Evolutionary conservation across 805 yeast genomes (phyloP).

Genomic region (Pichia cephalocereana): DNA sequence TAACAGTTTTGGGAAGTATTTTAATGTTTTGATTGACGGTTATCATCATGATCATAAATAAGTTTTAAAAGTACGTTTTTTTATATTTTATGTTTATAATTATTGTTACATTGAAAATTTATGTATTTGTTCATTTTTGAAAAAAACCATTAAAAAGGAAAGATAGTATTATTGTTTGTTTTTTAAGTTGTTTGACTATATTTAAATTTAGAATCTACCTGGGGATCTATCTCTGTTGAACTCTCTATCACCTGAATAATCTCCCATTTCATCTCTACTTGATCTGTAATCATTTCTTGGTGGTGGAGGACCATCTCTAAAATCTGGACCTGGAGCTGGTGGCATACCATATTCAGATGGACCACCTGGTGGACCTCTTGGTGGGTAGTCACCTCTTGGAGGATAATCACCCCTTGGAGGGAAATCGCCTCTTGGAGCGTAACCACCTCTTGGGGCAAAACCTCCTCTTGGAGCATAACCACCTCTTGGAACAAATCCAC

Average conservation of each 20-base stretch:
- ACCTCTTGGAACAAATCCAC: conserved; percentile 23
- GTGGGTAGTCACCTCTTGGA: conserved; percentile 22
- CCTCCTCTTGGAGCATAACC: conserved; percentile 26
- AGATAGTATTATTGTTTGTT: too few species aligned
- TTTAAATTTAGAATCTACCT: conserved; percentile 44
- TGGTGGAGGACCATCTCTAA: conserved; percentile 18
- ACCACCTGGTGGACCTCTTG: conserved; percentile 20
- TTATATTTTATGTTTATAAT: too few species aligned
- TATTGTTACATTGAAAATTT: too few species aligned
- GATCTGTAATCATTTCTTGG: conserved; percentile 29
- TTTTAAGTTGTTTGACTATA: too few species aligned
- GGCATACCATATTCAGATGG: conserved; percentile 21
- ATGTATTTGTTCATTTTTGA: too few species aligned
- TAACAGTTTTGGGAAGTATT: too few species aligned
- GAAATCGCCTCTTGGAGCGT: conserved; percentile 19
- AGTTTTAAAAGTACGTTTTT: too few species aligned
- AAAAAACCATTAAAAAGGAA: too few species aligned
- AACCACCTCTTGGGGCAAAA: conserved; percentile 22
- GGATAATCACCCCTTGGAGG: conserved; percentile 24
- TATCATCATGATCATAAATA: too few species aligned
- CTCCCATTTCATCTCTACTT: conserved; percentile 20
- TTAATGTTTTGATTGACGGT: too few species aligned
- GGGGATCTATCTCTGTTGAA: conserved; percentile 69
- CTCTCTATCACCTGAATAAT: conserved; percentile 33
- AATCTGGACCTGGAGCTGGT: conserved; percentile 21